Evolutionary conservation across 495 filamentous ascomycete genomes (phyloP), one percentile per base, ranked within the genome.

Genomic region (Sabuloglossum arenarium): DNA sequence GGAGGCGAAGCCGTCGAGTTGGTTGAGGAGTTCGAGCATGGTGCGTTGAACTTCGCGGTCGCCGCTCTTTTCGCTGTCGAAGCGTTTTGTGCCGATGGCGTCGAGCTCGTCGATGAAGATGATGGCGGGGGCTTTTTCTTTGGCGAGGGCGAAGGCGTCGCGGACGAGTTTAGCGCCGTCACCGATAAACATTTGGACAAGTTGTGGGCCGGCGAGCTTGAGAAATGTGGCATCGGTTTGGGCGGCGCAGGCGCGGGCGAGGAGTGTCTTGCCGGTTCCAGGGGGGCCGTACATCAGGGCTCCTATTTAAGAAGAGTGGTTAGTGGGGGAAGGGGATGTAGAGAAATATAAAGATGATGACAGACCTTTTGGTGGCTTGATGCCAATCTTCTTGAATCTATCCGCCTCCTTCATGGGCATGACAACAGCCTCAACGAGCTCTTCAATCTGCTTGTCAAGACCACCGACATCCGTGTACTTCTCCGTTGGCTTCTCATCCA

Each of bases 131-230:
- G 93, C 91, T 71, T 97, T 96, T 69, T 97, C 91, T 65, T 99
- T 99, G 28, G 91, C 91, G 0, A 99, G 73, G 8, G 91, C 89
- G 66, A 99, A 99, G 70, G 87, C 91, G 69, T 97, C 91, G 30
- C 91, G 85, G 30, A 99, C 91, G 4, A 99, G 78, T 73, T 97
- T 99, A 27, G 93, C 93, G 58, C 93, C 93, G 63, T 99, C 91
- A 63, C 91, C 91, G 53, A 99, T 99, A 70, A 99, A 99, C 91
- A 99, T 99, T 68, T 99, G 91, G 21, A 99, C 91, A n/a, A 99
- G 80, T 70, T 97, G 93, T 1, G 91, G 91, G 42, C 91, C 91
- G 55, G 91, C 91, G 58, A 99, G 86, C 66, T 98, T 98, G 65
- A 99, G 83, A 79, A 99, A 99, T 47, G 91, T 99, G 58, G 91